Evolutionary conservation across 441 rosid species (phyloP).

Genomic region (Pelargonium myrrhifolium): DNA sequence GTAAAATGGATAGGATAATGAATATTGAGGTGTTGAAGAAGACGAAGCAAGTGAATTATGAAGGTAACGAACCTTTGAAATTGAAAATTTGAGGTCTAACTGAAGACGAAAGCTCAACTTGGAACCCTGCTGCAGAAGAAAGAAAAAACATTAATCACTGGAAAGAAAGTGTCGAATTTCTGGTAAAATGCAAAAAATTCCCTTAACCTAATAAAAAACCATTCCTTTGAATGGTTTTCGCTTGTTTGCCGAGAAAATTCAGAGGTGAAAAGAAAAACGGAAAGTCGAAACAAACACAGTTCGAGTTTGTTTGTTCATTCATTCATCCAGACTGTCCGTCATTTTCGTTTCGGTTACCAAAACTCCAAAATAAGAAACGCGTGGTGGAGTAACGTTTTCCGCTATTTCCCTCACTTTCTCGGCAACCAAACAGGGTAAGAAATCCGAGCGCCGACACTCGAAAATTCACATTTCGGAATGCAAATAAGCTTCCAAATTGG

Average conservation of each 20-base stretch:
- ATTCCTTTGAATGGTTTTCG: too few relatives aligned
- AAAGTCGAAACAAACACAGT: not conserved
- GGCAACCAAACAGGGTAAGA: slow-evolving; percentile 19
- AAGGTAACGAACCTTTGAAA: not conserved
- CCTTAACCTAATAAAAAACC: too few relatives aligned
- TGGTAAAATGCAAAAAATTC: too few relatives aligned
- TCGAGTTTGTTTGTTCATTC: too few relatives aligned
- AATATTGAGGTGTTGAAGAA: not conserved
- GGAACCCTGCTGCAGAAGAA: not conserved
- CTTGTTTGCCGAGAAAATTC: too few relatives aligned
- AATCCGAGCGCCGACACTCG: slow-evolving; percentile 30
- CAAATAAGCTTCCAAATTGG: too few relatives aligned
- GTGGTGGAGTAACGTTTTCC: slow-evolving; percentile 7
- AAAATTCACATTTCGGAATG: slow-evolving; percentile 9
- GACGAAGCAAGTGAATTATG: not conserved
- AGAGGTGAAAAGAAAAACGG: too few relatives aligned
- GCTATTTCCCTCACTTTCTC: slow-evolving; percentile 6
- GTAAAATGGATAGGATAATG: not conserved
- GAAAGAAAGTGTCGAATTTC: too few relatives aligned
- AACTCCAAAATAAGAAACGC: slow-evolving; percentile 13
- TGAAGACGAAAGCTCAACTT: not conserved
- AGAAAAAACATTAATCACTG: not conserved
- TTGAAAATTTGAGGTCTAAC: not conserved
- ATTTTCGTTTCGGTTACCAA: not conserved
- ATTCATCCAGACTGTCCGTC: too few relatives aligned